Base-by-base conservation (phyloP, 2,329 filamentous ascomycete species). In the Allantophomopsis cytisporea region DNA sequence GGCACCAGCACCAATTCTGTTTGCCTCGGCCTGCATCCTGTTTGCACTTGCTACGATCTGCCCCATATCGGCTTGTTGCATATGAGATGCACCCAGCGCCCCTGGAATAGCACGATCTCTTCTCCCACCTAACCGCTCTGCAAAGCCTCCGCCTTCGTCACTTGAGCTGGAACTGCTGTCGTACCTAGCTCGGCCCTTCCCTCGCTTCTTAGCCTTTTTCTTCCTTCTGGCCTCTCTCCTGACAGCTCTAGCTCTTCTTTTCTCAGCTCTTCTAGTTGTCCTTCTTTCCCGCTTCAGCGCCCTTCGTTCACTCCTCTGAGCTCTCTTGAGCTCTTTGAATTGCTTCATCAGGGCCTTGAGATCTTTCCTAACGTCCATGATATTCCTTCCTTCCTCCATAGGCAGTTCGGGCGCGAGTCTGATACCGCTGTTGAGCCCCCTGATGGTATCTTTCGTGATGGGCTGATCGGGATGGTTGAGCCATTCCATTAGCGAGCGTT, bases 381-480 rank as follows among this genome's bases (percentile, higher is more conserved):
- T 8, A 34, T 14, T 28, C 23, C 7, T 28, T 3, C 7, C 31
- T 5, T 14, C 31, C 14, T 7, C n/a, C 5, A 17, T 3, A 3
- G 16, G 16, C 12, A 8, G 31, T 14, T n/a, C 31, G 8, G 31
- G 5, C 2, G 31, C 31, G n/a, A 4, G 14, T 36, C 15, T 20
- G 6, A 36, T 36, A 21, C 7, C 7, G 6, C 18, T 23, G 18
- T 36, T 23, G 3, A 36, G 35, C 7, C 13, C 11, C 13, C 18
- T 36, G 15, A 36, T 21, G 15, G 14, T 60, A 5, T 60, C 57
- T 43, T 57, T 66, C 7, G 65, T 71, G 44, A 70, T 62, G 5
- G 62, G 59, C 38, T 68, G 59, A 1, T 71, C 63, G 0, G 71
- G 69, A 31, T 64, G 59, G 7, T 61, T 54, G 2, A 71, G 60